phyloP scores from a whole-genome alignment of 345 rosid species.

The Pistacia vera region DNA sequence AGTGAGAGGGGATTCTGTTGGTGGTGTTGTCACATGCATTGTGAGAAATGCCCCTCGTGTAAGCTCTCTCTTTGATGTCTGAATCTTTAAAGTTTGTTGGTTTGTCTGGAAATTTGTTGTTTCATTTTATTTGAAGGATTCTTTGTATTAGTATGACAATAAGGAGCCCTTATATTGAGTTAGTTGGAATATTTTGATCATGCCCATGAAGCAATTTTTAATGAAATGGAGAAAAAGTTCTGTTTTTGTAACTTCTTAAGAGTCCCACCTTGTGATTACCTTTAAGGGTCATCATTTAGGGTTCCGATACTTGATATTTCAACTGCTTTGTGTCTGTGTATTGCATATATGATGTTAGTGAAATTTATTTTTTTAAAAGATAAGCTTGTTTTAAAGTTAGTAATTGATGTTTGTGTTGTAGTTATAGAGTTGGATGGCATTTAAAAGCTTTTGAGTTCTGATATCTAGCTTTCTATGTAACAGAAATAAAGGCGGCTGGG shows the following conservation, averaged over 20 bases:
- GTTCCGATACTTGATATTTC: not conserved
- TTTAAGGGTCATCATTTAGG: not conserved
- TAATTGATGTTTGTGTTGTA: not conserved
- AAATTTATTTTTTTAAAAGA: not conserved
- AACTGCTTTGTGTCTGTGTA: not conserved
- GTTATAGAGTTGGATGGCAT: not conserved
- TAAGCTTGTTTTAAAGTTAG: not conserved
- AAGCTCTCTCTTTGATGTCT: constrained; percentile 26
- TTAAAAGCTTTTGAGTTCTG: not conserved
- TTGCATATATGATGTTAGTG: not conserved
- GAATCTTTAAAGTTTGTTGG: not conserved
- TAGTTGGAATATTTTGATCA: not conserved
- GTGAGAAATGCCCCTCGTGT: constrained; percentile 91
- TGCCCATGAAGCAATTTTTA: not conserved
- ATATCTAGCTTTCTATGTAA: constrained; percentile 16
- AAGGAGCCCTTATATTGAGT: not conserved
- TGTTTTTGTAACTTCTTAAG: not conserved
- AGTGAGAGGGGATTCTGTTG: constrained; percentile 85
- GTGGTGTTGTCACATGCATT: constrained; percentile 96
- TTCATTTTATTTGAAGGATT: not conserved
- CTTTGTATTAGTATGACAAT: not conserved
- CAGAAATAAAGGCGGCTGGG: constrained; percentile 87
- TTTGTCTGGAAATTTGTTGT: not conserved
- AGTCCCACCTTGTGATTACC: not conserved
- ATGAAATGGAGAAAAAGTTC: no score